These are phyloP conservation scores for Fraxinus greggii DNA, from an alignment of 305 asterid genomes.

Conservation along the genomic window DNA sequence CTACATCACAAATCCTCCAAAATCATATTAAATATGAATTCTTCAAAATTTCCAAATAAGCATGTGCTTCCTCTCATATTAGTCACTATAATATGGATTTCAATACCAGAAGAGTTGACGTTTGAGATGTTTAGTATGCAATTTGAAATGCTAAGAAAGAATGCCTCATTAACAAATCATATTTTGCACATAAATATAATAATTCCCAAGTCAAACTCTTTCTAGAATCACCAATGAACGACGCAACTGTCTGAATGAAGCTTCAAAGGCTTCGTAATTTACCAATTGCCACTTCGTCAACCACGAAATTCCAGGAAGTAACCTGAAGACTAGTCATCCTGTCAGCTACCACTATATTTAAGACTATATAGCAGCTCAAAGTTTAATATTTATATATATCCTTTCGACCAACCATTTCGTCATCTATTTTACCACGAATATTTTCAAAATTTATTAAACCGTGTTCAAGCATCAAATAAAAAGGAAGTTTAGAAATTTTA, in stretches of 20 bases:
- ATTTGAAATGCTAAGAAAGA: slow-evolving; percentile 16
- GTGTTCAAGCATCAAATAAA: slow-evolving; percentile 18
- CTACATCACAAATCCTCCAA: background rate
- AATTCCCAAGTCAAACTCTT: slow-evolving; percentile 18
- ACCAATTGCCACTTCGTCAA: background rate
- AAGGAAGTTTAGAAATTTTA: slow-evolving; percentile 20
- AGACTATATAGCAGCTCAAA: slow-evolving; percentile 24
- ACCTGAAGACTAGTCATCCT: slow-evolving; percentile 16
- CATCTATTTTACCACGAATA: background rate
- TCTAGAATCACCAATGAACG: background rate
- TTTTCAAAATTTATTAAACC: background rate
- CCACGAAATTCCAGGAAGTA: slow-evolving; percentile 12
- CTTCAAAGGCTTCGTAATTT: background rate
- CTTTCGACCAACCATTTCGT: background rate
- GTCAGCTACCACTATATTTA: slow-evolving; percentile 21
- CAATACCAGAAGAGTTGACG: slow-evolving; percentile 29
- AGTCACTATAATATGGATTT: slow-evolving; percentile 21
- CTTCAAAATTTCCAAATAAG: slow-evolving; percentile 5
- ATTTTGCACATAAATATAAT: slow-evolving; percentile 8
- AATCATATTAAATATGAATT: no score
- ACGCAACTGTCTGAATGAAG: background rate
- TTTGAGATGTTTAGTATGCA: slow-evolving; percentile 25
- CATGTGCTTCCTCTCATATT: slow-evolving; percentile 33
- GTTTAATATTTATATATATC: background rate
- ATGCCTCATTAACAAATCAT: slow-evolving; percentile 4